These are phyloP conservation scores for Saccharomyces hybrid DNA, from an alignment of 1,139 yeast genomes.

Conservation along the genomic window DNA sequence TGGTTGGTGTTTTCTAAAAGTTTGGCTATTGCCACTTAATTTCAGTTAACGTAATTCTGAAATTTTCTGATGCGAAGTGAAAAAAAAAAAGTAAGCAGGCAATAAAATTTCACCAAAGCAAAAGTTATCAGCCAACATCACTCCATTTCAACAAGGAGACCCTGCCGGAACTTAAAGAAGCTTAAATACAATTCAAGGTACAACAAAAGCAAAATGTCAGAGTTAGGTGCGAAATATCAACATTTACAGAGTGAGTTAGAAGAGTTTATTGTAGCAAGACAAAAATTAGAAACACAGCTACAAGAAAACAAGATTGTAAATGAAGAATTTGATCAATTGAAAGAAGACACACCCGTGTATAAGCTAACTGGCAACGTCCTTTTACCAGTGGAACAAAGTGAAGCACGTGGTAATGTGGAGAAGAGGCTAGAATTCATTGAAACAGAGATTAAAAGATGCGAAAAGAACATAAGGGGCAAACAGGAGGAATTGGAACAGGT, in stretches of 20 bases:
- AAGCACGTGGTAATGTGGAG: constrained; percentile 73
- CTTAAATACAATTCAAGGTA: background rate
- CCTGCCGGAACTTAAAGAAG: background rate
- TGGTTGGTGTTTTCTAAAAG: background rate
- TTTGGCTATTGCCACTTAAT: background rate
- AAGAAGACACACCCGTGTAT: constrained; percentile 63
- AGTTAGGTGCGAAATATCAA: constrained; percentile 23
- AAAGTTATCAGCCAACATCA: background rate
- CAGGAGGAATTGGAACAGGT: constrained; percentile 46
- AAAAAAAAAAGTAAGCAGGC: background rate
- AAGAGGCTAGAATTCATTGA: constrained; percentile 84
- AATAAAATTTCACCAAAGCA: background rate
- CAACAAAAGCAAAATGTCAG: constrained; percentile 13
- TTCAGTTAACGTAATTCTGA: background rate
- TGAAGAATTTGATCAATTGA: constrained; percentile 61
- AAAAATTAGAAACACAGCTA: constrained; percentile 64
- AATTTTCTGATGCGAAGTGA: background rate
- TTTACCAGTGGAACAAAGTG: constrained; percentile 76
- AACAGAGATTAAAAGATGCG: constrained; percentile 66
- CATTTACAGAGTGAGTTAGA: constrained; percentile 37
- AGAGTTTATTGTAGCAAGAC: constrained; percentile 53
- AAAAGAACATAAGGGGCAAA: constrained; percentile 45
- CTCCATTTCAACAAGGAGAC: background rate
- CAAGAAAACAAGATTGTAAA: constrained; percentile 92
- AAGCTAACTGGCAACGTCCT: constrained; percentile 89